Percentiles rank a stretch among this genome's conserved stretches.
These are phyloP conservation scores for Ceratocystis colombiana DNA, from an alignment of 2,329 filamentous ascomycete species.

Conservation along the genomic window DNA sequence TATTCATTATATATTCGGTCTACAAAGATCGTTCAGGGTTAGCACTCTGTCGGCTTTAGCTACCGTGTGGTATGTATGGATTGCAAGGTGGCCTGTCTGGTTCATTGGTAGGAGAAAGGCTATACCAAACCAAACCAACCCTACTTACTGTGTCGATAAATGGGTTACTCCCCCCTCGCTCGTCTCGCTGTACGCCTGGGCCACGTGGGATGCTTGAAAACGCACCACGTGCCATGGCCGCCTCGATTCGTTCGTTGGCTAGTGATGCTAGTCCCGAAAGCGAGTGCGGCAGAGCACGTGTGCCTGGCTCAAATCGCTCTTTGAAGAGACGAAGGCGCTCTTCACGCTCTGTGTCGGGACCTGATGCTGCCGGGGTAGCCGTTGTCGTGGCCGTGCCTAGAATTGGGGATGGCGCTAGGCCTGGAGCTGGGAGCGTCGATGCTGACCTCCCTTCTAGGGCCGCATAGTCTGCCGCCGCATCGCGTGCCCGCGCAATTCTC, in stretches of 20 bases:
- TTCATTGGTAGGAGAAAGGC: too few relatives aligned
- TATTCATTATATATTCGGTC: conserved; percentile 96
- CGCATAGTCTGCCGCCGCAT: conserved; percentile 46
- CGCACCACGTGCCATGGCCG: conserved; percentile 83
- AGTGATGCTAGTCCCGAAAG: conserved; percentile 69
- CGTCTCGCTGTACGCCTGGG: conserved; percentile 67
- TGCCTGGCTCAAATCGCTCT: conserved; percentile 67
- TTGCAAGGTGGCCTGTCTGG: too few relatives aligned
- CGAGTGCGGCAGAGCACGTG: conserved; percentile 62
- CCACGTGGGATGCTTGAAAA: conserved; percentile 77
- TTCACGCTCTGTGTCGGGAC: conserved; percentile 63
- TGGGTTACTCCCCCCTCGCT: conserved; percentile 70
- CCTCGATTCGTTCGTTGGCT: conserved; percentile 81
- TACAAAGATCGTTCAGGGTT: neutral
- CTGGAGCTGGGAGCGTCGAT: conserved; percentile 27
- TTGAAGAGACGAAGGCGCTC: conserved; percentile 62
- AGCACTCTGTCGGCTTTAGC: neutral
- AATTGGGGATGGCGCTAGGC: conserved; percentile 35
- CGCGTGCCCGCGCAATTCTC: conserved; percentile 45
- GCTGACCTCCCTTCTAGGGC: conserved; percentile 25
- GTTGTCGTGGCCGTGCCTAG: conserved; percentile 33
- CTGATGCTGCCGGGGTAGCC: conserved; percentile 32
- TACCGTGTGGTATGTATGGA: too few relatives aligned
- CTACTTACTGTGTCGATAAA: conserved; percentile 64
- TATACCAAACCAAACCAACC: too few relatives aligned